Evolutionary conservation across 805 yeast genomes (phyloP), one percentile per base, ranked within the genome.

Genomic region (Candida sanyiensis): DNA sequence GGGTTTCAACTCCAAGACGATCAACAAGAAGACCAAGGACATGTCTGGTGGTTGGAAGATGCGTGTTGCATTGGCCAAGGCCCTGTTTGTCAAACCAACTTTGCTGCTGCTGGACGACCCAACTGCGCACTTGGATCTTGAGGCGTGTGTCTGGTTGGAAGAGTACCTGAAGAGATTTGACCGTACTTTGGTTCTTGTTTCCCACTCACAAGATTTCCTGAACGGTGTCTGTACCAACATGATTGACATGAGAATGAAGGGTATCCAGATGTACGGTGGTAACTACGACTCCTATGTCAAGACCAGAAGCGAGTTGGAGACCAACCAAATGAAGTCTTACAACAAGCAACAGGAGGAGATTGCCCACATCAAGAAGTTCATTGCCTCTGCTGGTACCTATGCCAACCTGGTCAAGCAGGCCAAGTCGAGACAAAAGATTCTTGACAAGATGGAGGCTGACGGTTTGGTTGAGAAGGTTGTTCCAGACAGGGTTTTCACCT

Each of bases 41-140:
- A 93, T 93, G 98, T 87, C 97, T 60, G 98, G 98, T 77, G 98
- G 98, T 63, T 93, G 98, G 98, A 88, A 88, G 73, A 93, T 93
- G 98, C 87, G 98, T 71, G 98, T 93, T 46, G 97, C 98, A 32
- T 73, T 93, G 47, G 96, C 96, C 45, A 93, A 93, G 69, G 98
- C 98, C 22, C 74, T 93, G 54, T 93, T 93, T 72, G 97, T 93
- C 51, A 90, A 93, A 73, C 98, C 98, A 60, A 89, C 97, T 37
- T 69, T 93, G 54, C 72, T 93, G 59, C 70, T 93, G 55, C 78
- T 93, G 63, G 98, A 93, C 72, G 98, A 93, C 67, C 98, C 98
- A 57, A 93, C 98, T 50, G 98, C 98, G 39, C 98, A 93, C 69
- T 85, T 93, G 77, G 98, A 93, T 72, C 75, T 93, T 63, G 97